Conservation (phyloP, 345 rosid genomes). For the Abelmoschus esculentus region DNA sequence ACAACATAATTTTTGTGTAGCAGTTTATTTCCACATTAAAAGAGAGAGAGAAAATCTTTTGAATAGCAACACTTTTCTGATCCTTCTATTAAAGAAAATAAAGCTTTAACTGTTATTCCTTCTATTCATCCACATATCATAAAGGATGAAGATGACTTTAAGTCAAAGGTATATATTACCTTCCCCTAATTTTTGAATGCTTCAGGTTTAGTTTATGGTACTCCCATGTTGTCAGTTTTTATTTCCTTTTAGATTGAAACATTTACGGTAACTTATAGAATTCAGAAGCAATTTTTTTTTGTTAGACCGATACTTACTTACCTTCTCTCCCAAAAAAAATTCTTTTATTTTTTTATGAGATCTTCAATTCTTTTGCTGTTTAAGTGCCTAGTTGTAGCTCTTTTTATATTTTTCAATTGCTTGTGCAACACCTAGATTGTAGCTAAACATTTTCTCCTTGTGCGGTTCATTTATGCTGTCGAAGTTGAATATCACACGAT, state of each 20-base stretch:
- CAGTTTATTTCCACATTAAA: not conserved
- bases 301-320: not conserved
- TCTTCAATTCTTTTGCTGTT: not conserved
- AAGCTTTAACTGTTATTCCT: constrained; percentile 88
- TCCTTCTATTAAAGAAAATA: constrained; percentile 56
- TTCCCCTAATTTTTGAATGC: not conserved
- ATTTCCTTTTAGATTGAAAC: not conserved
- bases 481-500: no score
- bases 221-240: not conserved
- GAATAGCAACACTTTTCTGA: constrained; percentile 28
- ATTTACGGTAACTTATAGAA: not conserved
- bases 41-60: constrained; percentile 80
- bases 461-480: no score
- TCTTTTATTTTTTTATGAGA: not conserved
- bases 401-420: not conserved
- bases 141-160: constrained; percentile 75
- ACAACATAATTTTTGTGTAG: not conserved
- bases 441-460: constrained; percentile 5
- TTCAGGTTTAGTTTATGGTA: not conserved
- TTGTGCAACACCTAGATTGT: not conserved
- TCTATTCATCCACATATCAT: constrained; percentile 83
- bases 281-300: not conserved
- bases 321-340: not conserved
- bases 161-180: constrained; percentile 56
- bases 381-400: not conserved